Evolutionary conservation across 2,329 filamentous ascomycete species (phyloP), one percentile per base, ranked within the genome.

Genomic region (Akanthomyces dipterigenus): DNA sequence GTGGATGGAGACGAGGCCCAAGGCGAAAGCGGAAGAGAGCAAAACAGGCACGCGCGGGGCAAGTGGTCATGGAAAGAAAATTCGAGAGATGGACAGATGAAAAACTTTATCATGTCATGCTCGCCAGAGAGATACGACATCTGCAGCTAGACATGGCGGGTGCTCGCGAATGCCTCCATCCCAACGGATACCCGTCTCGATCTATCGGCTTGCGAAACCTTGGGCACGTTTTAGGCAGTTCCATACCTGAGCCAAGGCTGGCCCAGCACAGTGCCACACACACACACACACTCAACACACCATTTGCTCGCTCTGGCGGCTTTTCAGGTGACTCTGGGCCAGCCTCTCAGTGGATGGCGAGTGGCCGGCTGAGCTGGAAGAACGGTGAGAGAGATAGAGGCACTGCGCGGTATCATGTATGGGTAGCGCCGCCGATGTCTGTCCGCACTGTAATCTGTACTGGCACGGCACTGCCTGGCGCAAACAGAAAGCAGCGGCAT

Each of bases 191-290:
- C 42, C 42, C 36, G 36, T 38, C 55, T 58, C 46, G 55, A 58
- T 58, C 36, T 45, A 40, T 58, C 55, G 45, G 16, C n/a, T 58
- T 58, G 46, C 45, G 55, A 58, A 58, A 58, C 55, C 55, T 58
- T 58, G 55, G 55, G 55, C 55, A 58, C 55, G 55, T 58, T 50
- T 58, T 58, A 50, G 46, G 43, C 45, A 58, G 43, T 58, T 42
- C 46, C 55, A 49, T 58, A 49, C 55, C 55, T 58, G 45, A 49
- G 45, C 55, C 34, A 42, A 49, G 45, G 43, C 55, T 45, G 43
- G 43, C 55, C 34, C 20, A 18, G 22, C 43, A 49, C 24, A 57
- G 55, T 57, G 45, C 55, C 45, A 40, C 55, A 28, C 36, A 49
- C 55, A 16, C 55, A 42, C 51, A 28, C n/a, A 16, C 12, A 34